phyloP scores from a whole-genome alignment of 2,329 filamentous ascomycete genomes.

The Verticillium nonalfalfae region DNA sequence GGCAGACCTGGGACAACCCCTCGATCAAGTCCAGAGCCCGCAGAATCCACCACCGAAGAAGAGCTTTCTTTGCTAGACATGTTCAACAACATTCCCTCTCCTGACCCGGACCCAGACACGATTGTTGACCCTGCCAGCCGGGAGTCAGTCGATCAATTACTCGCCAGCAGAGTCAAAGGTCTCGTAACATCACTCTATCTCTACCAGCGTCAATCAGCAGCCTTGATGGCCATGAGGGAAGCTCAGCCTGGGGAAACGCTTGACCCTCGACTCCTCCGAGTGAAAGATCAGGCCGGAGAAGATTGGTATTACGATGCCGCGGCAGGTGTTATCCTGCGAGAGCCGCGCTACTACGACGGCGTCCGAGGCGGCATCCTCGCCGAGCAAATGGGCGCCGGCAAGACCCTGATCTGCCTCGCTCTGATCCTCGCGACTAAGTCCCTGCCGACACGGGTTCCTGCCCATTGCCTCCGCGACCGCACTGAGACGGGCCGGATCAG shows the following conservation, averaged over 20 bases:
- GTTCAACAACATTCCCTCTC: constrained; percentile 69
- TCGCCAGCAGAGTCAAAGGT: constrained; percentile 47
- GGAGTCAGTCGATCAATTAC: constrained; percentile 47
- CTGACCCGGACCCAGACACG: constrained; percentile 44
- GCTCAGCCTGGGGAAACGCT: constrained; percentile 54
- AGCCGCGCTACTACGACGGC: constrained; percentile 68
- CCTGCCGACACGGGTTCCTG: constrained; percentile 45
- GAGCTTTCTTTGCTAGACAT: constrained; percentile 56
- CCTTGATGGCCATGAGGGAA: constrained; percentile 80
- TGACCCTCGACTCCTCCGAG: constrained; percentile 65
- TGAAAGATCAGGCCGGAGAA: constrained; percentile 53
- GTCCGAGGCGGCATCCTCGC: constrained; percentile 71
- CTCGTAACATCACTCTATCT: constrained; percentile 62
- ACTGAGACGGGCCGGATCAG: constrained; percentile 40
- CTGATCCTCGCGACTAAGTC: constrained; percentile 70
- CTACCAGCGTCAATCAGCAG: constrained; percentile 76
- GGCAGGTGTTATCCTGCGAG: constrained; percentile 52
- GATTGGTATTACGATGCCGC: constrained; percentile 67
- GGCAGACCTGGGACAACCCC: constrained; percentile 25
- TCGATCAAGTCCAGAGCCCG: constrained; percentile 14
- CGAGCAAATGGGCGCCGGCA: constrained; percentile 78
- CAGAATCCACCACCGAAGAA: constrained; percentile 30
- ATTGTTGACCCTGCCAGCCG: constrained; percentile 44
- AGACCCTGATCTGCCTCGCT: constrained; percentile 80
- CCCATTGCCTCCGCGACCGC: constrained; percentile 18